phyloP scores from a whole-genome alignment of 1,284 basidiomycete genomes.

The Cutaneotrichosporon sp. region DNA sequence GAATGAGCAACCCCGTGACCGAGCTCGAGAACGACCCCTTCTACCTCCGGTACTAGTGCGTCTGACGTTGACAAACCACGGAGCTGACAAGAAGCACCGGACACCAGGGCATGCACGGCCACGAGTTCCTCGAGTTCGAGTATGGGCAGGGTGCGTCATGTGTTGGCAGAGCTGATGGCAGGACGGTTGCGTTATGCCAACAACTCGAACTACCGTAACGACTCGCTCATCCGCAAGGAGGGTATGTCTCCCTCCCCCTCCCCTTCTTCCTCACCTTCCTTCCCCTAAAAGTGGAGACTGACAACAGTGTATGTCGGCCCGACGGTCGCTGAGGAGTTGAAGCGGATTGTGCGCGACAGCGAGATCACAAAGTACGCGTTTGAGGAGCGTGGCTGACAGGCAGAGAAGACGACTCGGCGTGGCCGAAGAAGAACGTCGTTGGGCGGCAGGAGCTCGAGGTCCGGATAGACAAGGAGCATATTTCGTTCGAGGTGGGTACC shows the following conservation, averaged over 20 bases:
- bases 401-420: slow-evolving; percentile 95
- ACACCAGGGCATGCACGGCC: slow-evolving; percentile 92
- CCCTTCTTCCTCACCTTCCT: too few species aligned
- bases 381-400: slow-evolving; percentile 7
- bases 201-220: slow-evolving; percentile 98
- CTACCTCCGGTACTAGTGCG: slow-evolving; percentile 67
- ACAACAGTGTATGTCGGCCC: slow-evolving; percentile 87
- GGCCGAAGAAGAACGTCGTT: slow-evolving; percentile 98
- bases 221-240: slow-evolving; percentile 96
- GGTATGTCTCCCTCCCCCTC: slow-evolving; percentile 62
- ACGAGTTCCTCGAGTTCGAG: slow-evolving; percentile 98
- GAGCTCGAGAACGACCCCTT: slow-evolving; percentile 64
- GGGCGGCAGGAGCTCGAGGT: slow-evolving; percentile 98
- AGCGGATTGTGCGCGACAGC: slow-evolving; percentile 88
- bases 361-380: slow-evolving; percentile 84
- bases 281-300: slow-evolving; percentile 1
- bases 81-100: slow-evolving; percentile 65
- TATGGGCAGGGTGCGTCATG: slow-evolving; percentile 70
- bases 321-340: slow-evolving; percentile 86
- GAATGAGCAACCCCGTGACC: slow-evolving; percentile 14
- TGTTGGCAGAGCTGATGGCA: slow-evolving; percentile 22
- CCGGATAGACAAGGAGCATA: slow-evolving; percentile 89
- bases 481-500: slow-evolving; percentile 84
- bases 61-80: slow-evolving; percentile 24
- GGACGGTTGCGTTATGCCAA: slow-evolving; percentile 93